Conservation (phyloP, 345 rosid genomes). For the Eutrema yunnanense region DNA sequence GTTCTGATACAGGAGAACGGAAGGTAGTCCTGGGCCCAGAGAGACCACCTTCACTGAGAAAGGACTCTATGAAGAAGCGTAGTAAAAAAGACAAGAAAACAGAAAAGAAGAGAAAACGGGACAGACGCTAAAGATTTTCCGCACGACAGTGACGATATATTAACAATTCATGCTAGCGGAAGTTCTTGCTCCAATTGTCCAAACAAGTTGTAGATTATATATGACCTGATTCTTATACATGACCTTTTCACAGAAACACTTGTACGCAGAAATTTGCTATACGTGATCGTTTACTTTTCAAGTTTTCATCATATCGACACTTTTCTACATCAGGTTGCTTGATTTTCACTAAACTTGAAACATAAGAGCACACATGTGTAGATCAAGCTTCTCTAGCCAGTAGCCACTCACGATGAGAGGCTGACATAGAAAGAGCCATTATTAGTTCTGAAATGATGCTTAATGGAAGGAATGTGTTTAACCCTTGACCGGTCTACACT, state of each 20-base stretch:
- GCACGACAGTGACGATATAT: background rate
- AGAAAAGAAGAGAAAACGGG: conserved; percentile 22
- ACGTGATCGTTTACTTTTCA: too few species aligned
- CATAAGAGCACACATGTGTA: background rate
- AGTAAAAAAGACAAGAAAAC: conserved; percentile 39
- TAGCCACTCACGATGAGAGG: conserved; percentile 16
- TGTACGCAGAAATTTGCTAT: too few species aligned
- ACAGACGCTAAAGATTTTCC: background rate
- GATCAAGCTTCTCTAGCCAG: background rate
- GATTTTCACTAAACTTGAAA: background rate
- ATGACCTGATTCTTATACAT: background rate
- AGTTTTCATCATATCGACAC: too few species aligned
- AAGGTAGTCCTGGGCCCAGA: conserved; percentile 45
- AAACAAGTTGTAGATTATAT: background rate
- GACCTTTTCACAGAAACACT: background rate
- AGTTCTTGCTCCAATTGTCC: background rate
- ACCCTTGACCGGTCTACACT: conserved; percentile 13
- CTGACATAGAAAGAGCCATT: conserved; percentile 22
- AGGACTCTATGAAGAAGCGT: conserved; percentile 36
- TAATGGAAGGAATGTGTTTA: conserved; percentile 24
- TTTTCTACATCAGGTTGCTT: background rate
- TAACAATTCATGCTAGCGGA: background rate
- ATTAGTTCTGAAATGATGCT: conserved; percentile 15
- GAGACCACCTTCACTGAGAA: conserved; percentile 37
- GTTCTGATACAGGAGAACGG: conserved; percentile 19